Conservation (phyloP, 805 yeast species). For the Candida broadrunensis region DNA sequence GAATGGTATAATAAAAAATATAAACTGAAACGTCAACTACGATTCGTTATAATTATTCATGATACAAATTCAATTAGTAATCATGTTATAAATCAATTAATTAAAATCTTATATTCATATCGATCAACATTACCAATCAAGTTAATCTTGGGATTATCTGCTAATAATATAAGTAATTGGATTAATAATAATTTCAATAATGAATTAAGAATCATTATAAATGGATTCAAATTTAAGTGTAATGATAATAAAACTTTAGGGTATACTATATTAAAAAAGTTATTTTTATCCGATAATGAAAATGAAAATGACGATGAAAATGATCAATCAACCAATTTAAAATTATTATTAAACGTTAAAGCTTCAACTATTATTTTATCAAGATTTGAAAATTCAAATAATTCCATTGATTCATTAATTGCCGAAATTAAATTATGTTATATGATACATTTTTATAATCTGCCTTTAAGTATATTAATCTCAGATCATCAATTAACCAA, state of each 20-base stretch:
- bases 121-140: conserved; percentile 24
- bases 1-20: conserved; percentile 22
- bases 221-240: conserved; percentile 30
- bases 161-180: conserved; percentile 36
- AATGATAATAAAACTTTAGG: conserved; percentile 32
- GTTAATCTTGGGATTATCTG: conserved; percentile 34
- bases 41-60: conserved; percentile 26
- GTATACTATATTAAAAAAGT: conserved; percentile 27
- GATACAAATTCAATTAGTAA: conserved; percentile 33
- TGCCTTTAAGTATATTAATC: conserved; percentile 26
- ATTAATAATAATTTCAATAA: conserved; percentile 29
- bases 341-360: conserved; percentile 17
- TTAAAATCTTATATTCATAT: conserved; percentile 28
- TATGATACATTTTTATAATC: conserved; percentile 40
- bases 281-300: conserved; percentile 20
- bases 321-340: conserved; percentile 8
- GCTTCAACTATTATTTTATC: conserved; percentile 24
- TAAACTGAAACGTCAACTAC: not conserved
- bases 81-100: conserved; percentile 33
- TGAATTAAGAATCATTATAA: conserved; percentile 23
- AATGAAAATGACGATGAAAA: not conserved
- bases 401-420: conserved; percentile 38
- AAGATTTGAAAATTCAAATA: conserved; percentile 36
- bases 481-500: conserved; percentile 8
- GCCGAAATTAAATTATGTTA: conserved; percentile 34